phyloP scores from a whole-genome alignment of 1,284 basidiomycete genomes.

The Rhodotorula sp. region DNA sequence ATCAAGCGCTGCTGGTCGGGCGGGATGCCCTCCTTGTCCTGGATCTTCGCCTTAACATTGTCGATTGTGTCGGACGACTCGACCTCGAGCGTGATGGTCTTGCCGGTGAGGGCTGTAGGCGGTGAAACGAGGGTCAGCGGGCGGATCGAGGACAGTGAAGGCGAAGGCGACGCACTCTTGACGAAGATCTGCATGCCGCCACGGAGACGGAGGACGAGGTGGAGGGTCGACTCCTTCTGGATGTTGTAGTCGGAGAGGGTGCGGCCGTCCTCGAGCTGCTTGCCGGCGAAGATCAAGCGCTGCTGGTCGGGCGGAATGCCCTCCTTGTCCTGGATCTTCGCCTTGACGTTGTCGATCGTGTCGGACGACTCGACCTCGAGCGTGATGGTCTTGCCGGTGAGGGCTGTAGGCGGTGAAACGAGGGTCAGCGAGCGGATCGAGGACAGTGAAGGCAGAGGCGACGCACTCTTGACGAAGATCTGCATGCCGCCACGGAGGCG shows the following conservation, averaged over 20 bases:
- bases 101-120: not conserved
- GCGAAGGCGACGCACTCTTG: constrained; percentile 9
- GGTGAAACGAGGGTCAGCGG: not conserved
- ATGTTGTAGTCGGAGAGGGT: constrained; percentile 91
- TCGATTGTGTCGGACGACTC: constrained; percentile 63
- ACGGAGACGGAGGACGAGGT: constrained; percentile 75
- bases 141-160: not conserved
- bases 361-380: constrained; percentile 84
- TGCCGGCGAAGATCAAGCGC: constrained; percentile 86
- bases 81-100: constrained; percentile 58
- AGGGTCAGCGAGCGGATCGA: not conserved
- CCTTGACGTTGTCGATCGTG: constrained; percentile 69
- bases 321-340: constrained; percentile 65
- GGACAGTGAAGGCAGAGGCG: not conserved
- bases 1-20: constrained; percentile 93
- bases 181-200: constrained; percentile 42
- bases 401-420: not conserved
- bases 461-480: constrained; percentile 56
- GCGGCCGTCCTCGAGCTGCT: constrained; percentile 94
- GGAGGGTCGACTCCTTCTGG: constrained; percentile 93
- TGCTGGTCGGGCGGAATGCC: constrained; percentile 79
- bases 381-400: constrained; percentile 65
- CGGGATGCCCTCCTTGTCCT: constrained; percentile 54
- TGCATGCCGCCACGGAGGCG: constrained; percentile 74
- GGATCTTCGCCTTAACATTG: constrained; percentile 57